Base-by-base conservation (phyloP, 2,329 filamentous ascomycete genomes). In the Aspergillus hiratsukae region DNA sequence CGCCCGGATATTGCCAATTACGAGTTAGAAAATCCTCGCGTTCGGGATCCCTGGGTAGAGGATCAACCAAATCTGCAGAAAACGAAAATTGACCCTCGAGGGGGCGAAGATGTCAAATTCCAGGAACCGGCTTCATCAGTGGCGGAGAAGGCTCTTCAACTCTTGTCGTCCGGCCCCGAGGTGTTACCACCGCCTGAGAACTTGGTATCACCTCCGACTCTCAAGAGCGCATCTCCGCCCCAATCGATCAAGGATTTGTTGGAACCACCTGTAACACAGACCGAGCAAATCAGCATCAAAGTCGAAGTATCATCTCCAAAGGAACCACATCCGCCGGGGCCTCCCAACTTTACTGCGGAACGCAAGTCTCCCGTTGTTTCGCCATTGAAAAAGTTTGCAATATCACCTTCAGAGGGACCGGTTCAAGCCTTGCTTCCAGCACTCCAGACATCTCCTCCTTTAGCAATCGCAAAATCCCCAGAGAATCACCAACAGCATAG, bases 1-100 rank as follows among this genome's bases (percentile, higher is more conserved):
- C 78, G 79, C 62, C 85, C 83, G 51, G 86, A 91, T 51, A 82
- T 90, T 66, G 86, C 86, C 75, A 75, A 61, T 69, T 45, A 75
- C 66, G 87, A 84, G 56, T 81, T 80, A 60, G 74, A 76, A 59
- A 70, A 79, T 61, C 78, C 82, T 23, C 75, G 89, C 52, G 40
- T 50, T n/a, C 48, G 72, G 2, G 69, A 69, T 27, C 75, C 72
- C 45, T 77, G 80, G 23, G 75, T 74, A 2, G 77, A 76, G 55
- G 69, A 73, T 54, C 73, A 76, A 53, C 4, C 43, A 76, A 76
- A 10, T 17, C 29, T 25, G n/a, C 52, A 11, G 51, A 49, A 28
- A 37, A 49, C 17, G 52, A 52, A 14, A 23, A 46, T 46, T 46
- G 21, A 46, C 11, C 21, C 43, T 27, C 43, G 10, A 14, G 4